Evolutionary conservation across 2,329 filamentous ascomycete genomes (phyloP).

Genomic region (Westerdykella aurantiaca): DNA sequence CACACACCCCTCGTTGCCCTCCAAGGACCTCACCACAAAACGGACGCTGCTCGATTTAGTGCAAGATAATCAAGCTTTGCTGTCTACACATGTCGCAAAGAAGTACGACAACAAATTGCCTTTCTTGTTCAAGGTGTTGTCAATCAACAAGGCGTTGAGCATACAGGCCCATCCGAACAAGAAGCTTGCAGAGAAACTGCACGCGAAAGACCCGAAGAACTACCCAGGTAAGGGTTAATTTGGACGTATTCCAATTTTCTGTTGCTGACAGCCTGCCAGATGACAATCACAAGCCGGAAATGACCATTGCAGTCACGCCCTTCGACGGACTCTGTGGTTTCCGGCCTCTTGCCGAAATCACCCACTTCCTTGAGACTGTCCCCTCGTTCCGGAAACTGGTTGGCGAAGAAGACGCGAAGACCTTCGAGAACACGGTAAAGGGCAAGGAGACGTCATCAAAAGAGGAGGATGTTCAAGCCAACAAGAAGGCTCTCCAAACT

Average conservation of each 20-base stretch:
- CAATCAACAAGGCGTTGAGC: slow-evolving; percentile 89
- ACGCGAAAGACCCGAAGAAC: slow-evolving; percentile 81
- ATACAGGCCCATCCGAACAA: slow-evolving; percentile 98
- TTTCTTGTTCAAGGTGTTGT: slow-evolving; percentile 96
- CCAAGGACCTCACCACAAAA: slow-evolving; percentile 78
- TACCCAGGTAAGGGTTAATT: slow-evolving; percentile 58
- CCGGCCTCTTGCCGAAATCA: slow-evolving; percentile 77
- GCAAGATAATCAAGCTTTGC: slow-evolving; percentile 75
- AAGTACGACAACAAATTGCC: slow-evolving; percentile 79
- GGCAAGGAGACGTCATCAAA: slow-evolving; percentile 48
- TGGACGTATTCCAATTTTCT: not conserved
- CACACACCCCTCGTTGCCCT: slow-evolving; percentile 92
- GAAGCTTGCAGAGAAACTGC: slow-evolving; percentile 82
- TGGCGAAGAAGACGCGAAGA: slow-evolving; percentile 43
- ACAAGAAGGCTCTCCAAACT: slow-evolving; percentile 72
- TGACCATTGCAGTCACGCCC: slow-evolving; percentile 95
- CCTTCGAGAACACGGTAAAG: slow-evolving; percentile 45
- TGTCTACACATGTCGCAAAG: slow-evolving; percentile 66
- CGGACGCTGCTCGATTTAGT: slow-evolving; percentile 83
- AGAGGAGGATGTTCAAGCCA: slow-evolving; percentile 45
- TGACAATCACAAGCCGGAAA: slow-evolving; percentile 99
- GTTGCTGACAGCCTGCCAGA: slow-evolving; percentile 39
- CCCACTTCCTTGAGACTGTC: slow-evolving; percentile 70
- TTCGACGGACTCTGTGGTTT: slow-evolving; percentile 97
- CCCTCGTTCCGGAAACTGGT: slow-evolving; percentile 46